phyloP scores from a whole-genome alignment of 306 rosid species.

The Aeschynomene evenia region DNA sequence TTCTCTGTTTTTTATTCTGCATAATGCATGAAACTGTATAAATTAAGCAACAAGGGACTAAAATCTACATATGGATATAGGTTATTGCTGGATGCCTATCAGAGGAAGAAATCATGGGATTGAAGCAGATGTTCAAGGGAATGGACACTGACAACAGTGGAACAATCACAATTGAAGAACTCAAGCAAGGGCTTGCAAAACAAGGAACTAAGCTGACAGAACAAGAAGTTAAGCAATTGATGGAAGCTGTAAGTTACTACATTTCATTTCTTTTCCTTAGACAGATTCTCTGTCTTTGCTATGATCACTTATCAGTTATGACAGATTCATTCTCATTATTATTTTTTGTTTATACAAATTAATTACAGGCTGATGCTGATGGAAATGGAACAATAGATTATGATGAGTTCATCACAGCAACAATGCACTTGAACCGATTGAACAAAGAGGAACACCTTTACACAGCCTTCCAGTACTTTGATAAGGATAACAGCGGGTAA shows the following conservation, averaged over 20 bases:
- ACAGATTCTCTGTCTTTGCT: too few relatives aligned
- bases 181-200: slow-evolving; percentile 90
- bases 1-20: neutral
- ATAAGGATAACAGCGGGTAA: slow-evolving; percentile 96
- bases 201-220: slow-evolving; percentile 91
- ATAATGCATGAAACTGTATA: neutral
- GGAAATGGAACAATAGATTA: slow-evolving; percentile 96
- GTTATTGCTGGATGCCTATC: slow-evolving; percentile 96
- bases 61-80: slow-evolving; percentile 39
- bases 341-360: slow-evolving; percentile 13
- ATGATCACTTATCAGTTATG: neutral
- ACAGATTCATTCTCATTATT: neutral
- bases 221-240: slow-evolving; percentile 74
- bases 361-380: slow-evolving; percentile 90
- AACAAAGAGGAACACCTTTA: slow-evolving; percentile 95
- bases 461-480: slow-evolving; percentile 95
- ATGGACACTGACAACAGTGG: slow-evolving; percentile 97
- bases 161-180: slow-evolving; percentile 94
- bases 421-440: slow-evolving; percentile 91
- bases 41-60: neutral
- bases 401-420: slow-evolving; percentile 96
- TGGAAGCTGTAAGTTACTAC: slow-evolving; percentile 79
- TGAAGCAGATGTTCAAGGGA: slow-evolving; percentile 87
- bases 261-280: too few relatives aligned
- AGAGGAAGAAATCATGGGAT: slow-evolving; percentile 97